Conservation (phyloP, 2,329 filamentous ascomycete genomes). For the Dactylellina sp. region DNA sequence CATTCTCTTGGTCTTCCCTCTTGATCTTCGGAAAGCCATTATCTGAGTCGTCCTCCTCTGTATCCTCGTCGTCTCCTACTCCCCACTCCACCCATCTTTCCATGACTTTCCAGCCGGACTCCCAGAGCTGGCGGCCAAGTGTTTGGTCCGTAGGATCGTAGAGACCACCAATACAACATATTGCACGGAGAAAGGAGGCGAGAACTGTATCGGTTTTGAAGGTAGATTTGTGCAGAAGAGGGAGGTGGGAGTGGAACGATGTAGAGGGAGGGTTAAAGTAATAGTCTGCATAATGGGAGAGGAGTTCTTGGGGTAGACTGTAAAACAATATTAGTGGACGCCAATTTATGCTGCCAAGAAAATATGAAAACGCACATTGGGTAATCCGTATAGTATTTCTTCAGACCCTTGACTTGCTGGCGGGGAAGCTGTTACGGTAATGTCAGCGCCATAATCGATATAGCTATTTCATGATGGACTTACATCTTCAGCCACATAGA, state of each 20-base stretch:
- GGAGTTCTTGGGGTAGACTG: constrained; percentile 59
- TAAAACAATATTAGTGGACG: not conserved
- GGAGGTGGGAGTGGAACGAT: constrained; percentile 60
- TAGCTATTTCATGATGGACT: constrained; percentile 4
- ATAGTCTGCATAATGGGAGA: constrained; percentile 60
- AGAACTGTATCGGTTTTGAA: constrained; percentile 59
- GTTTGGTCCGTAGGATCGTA: constrained; percentile 60
- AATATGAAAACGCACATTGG: constrained; percentile 37
- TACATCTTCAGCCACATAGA: constrained; percentile 55
- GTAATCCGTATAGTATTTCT: constrained; percentile 57
- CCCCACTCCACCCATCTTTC: constrained; percentile 60
- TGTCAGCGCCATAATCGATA: not conserved
- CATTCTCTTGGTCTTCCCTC: constrained; percentile 47
- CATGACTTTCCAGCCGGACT: constrained; percentile 60
- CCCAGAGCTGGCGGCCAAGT: constrained; percentile 59
- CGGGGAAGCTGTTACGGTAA: constrained; percentile 41
- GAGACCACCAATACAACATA: constrained; percentile 59
- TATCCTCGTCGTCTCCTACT: constrained; percentile 56
- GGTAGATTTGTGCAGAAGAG: constrained; percentile 59
- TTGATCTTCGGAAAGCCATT: constrained; percentile 48
- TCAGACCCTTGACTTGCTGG: constrained; percentile 51
- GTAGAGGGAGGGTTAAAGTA: constrained; percentile 59
- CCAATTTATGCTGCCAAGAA: not conserved
- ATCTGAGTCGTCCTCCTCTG: constrained; percentile 56
- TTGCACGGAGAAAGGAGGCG: constrained; percentile 59